These are phyloP conservation scores for Pseudogymnoascus sp. DNA, from an alignment of 2,329 filamentous ascomycete species.

Conservation along the genomic window DNA sequence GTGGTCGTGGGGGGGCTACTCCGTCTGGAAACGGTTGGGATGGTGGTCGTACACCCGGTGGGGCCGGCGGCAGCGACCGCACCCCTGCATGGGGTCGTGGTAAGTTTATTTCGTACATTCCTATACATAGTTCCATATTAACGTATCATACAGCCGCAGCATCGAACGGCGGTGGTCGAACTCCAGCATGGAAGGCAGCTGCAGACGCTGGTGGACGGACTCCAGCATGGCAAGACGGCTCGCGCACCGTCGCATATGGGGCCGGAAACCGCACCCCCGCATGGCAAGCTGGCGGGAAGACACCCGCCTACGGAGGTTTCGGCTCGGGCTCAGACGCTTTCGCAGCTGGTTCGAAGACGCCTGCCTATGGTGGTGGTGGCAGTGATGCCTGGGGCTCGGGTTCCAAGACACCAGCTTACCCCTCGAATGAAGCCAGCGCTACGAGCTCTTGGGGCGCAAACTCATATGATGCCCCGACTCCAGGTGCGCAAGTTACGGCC, in stretches of 20 bases:
- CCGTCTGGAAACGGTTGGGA: slow-evolving; percentile 50
- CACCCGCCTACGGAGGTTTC: slow-evolving; percentile 44
- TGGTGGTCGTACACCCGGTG: slow-evolving; percentile 57
- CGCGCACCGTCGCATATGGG: slow-evolving; percentile 65
- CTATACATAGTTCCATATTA: slow-evolving; percentile 10
- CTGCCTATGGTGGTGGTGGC: slow-evolving; percentile 58
- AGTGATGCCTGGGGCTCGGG: slow-evolving; percentile 45
- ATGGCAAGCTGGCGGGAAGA: slow-evolving; percentile 72
- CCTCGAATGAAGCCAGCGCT: slow-evolving; percentile 62
- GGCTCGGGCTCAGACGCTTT: slow-evolving; percentile 44
- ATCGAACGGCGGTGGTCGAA: slow-evolving; percentile 46
- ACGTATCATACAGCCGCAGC: slow-evolving; percentile 41
- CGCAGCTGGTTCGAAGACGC: slow-evolving; percentile 67
- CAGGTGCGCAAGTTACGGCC: slow-evolving; percentile 49
- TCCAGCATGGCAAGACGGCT: slow-evolving; percentile 61
- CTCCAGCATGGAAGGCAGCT: slow-evolving; percentile 54
- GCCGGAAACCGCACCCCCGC: slow-evolving; percentile 64
- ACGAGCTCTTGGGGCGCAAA: slow-evolving; percentile 36
- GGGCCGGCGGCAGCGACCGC: slow-evolving; percentile 51
- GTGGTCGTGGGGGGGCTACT: slow-evolving; percentile 40
- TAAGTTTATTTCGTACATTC: slow-evolving; percentile 38
- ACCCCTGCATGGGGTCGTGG: slow-evolving; percentile 72
- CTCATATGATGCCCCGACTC: slow-evolving; percentile 64
- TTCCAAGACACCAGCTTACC: slow-evolving; percentile 61
- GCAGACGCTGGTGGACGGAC: slow-evolving; percentile 48